Evolutionary conservation across 768 basidiomycete genomes (phyloP), one percentile per base, ranked within the genome.

Genomic region (Pleurotus ostreatus): DNA sequence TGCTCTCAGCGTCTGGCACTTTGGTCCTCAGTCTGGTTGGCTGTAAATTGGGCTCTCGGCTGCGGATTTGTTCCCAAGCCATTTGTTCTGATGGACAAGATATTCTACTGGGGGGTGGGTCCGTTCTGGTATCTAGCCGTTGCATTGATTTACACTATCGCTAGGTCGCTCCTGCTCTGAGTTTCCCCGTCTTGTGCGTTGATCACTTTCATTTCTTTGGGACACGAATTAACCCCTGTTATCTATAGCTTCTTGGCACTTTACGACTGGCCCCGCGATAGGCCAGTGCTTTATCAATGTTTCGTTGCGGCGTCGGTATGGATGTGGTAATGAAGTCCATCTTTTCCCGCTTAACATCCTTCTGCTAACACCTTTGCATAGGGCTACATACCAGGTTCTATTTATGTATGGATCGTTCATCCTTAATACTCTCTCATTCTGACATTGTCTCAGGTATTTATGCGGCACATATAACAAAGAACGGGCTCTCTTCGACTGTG

Each of bases 201-300:
- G 37, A 18, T 22, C 49, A 9, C 38, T 2, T 38, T 16, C 30
- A 22, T 43, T n/a, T 46, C 7, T 20, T 23, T 5, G 11, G 53
- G 13, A 47, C 18, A 8, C 16, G 23, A 20, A 20, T 30, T 13
- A 15, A 38, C 23, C 53, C 55, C 52, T 46, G 39, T 34, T 34
- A 46, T 41, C 39, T 53, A 23, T 39, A 22, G 47, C 25, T 66
- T 82, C 49, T 77, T 90, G 75, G 79, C 91, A 55, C 72, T 86
- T 55, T 86, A 80, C 63, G 85, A 93, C 72, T 84, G 82, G 75
- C 90, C 89, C 1, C 76, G 86, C 43, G 80, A 85, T 58, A 76
- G 80, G 16, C 73, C 74, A 12, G 67, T 72, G 25, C 66, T 79
- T 4, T 92, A 89, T 67, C 91, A 92, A 69, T 48, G 74, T n/a